phyloP scores from a whole-genome alignment of 495 filamentous ascomycete species.

The Aspergillus carlsbadensis region DNA sequence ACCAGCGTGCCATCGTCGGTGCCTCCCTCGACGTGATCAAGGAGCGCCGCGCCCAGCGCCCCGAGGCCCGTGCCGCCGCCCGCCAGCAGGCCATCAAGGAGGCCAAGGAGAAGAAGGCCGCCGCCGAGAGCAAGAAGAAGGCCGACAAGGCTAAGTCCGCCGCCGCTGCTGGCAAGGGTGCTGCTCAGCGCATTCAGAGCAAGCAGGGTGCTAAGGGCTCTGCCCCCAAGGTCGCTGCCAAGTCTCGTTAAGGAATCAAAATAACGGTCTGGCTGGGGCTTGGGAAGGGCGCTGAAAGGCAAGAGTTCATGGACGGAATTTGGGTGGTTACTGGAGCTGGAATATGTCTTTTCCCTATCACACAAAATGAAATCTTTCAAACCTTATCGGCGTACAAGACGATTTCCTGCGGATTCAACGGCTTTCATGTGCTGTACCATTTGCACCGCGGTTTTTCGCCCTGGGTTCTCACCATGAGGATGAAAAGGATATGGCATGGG shows the following conservation, averaged over 20 bases:
- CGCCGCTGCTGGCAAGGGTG: constrained; percentile 67
- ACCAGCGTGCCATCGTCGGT: constrained; percentile 98
- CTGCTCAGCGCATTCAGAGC: constrained; percentile 75
- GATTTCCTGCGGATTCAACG: constrained; percentile 19
- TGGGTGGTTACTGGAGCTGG: constrained; percentile 32
- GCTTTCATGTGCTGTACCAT: constrained; percentile 26
- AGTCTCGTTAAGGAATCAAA: constrained; percentile 68
- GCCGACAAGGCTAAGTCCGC: constrained; percentile 97
- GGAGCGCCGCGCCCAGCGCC: constrained; percentile 90
- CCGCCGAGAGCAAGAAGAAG: constrained; percentile 89
- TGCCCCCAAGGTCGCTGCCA: constrained; percentile 79
- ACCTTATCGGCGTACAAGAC: constrained; percentile 26
- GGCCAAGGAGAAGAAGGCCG: constrained; percentile 95
- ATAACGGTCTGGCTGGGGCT: constrained; percentile 35
- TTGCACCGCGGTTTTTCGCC: constrained; percentile 19
- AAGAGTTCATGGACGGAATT: constrained; percentile 19
- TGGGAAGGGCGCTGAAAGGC: constrained; percentile 16
- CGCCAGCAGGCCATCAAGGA: constrained; percentile 90
- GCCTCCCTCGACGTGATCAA: constrained; percentile 99
- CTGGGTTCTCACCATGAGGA: constrained; percentile 15
- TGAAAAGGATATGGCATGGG: constrained; percentile 24
- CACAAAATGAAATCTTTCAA: constrained; percentile 14
- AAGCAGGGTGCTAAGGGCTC: constrained; percentile 98
- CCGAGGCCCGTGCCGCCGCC: constrained; percentile 91
- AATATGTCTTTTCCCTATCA: constrained; percentile 27